Conservation (phyloP, 2,329 filamentous ascomycete species). For the Ceratocystis diversiconidia region DNA sequence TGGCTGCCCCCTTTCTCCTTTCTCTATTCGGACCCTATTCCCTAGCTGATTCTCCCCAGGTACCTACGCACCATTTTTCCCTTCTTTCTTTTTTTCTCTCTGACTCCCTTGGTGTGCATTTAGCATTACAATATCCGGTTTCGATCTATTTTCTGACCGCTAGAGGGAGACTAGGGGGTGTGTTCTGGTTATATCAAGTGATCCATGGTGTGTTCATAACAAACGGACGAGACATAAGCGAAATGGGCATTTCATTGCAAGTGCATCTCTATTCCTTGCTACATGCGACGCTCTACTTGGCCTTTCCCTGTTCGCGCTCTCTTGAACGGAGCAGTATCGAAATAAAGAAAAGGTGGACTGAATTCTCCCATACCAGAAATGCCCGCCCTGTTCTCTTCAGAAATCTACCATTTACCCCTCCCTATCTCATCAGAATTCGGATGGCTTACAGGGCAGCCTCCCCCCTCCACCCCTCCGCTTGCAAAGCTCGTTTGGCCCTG, state of each 20-base stretch:
- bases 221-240: background rate
- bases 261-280: background rate
- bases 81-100: background rate
- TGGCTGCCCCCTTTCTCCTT: conserved; percentile 3
- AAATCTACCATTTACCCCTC: too few species aligned
- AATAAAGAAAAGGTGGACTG: background rate
- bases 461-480: background rate
- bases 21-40: background rate
- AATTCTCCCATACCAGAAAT: background rate
- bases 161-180: background rate
- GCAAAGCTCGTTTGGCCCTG: background rate
- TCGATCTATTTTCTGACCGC: background rate
- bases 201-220: background rate
- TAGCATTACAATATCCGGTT: background rate
- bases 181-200: background rate
- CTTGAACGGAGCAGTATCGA: background rate
- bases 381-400: background rate
- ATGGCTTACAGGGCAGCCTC: background rate
- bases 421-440: background rate
- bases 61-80: background rate
- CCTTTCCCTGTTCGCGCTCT: background rate
- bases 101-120: background rate
- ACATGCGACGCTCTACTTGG: background rate
- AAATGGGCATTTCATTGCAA: conserved; percentile 5
- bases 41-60: background rate